Evolutionary conservation across 2,329 filamentous ascomycete genomes (phyloP), one percentile per base, ranked within the genome.

Genomic region (Fusarium humuli): DNA sequence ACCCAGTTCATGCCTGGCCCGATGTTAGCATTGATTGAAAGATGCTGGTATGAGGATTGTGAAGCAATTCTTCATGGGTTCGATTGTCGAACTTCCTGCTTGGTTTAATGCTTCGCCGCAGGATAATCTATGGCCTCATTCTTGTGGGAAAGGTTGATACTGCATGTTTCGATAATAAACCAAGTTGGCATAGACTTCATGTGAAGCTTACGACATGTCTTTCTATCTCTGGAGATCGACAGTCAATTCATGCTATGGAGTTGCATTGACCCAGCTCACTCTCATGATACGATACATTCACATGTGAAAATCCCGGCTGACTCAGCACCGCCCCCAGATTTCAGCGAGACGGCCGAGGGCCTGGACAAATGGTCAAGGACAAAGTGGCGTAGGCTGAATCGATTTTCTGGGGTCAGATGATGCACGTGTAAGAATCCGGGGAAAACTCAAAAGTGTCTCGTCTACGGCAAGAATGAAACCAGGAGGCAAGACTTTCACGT

Each of bases 351-450:
- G 44, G 44, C 50, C 50, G 57, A 48, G 45, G 41, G 18, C 32
- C 44, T 70, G 30, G 63, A 48, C 55, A 57, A 67, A 61, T 55
- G 47, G 42, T 10, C 12, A 10, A 18, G 37, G 23, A 54, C 18
- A 30, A 30, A 61, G 68, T 71, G 68, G 68, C 68, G 64, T 57
- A 69, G 59, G 66, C 61, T 67, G 57, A 67, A 57, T 46, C 67
- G 34, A 37, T 58, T 63, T 56, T 57, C 53, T 16, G 54, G 67
- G 67, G 64, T 71, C 68, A 71, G 55, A 71, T 71, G 68, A 71
- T 71, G 54, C 64, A 71, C 45, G 47, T 71, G 68, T 56, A 56
- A 56, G 60, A 71, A 71, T 71, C 64, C 29, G 68, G 68, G 68
- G 68, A 71, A 70, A 67, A 68, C 58, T 64, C 60, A 71, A 71